Evolutionary conservation across 163 green algal species (phyloP), one percentile per base, ranked within the genome.

Genomic region (Scenedesmus sp.): DNA sequence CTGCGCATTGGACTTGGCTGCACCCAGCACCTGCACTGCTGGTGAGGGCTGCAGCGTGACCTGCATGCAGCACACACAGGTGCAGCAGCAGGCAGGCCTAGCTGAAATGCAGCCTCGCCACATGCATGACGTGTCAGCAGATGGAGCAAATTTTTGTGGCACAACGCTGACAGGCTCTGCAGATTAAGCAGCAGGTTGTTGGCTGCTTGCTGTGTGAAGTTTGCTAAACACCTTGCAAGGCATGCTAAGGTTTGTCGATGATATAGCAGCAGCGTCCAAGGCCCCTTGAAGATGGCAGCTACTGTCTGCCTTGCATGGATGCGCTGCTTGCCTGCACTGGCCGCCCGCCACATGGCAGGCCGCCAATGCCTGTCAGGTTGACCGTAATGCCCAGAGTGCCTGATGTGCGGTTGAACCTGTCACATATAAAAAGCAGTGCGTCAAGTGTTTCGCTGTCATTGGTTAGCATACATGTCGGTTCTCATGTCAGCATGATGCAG

Each of bases 341-440:
- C 12, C 83, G n/a, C 0, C 83, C 83, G 56, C 83, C 83, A 77
- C 83, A 88, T 13, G 83, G 83, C 56, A 88, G 83, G 9, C 83
- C 83, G 6, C 83, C 83, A 57, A 64, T 76, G 56, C 83, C 83
- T 23, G 66, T 66, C 64, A 88, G 83, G 20, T 20, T 77, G 9
- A 88, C 57, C 20, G 83, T 56, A 2, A 88, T 64, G 15, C 66
- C 56, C 10, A 88, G 52, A 3, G 83, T 88, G 23, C 83, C 83
- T 56, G 83, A 88, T 8, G 83, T 87, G 82, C 82, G 82, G 15
- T 87, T 87, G 82, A 70, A 87, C 82, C 82, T 87, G 82, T 12
- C 3, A n/a, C 23, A 62, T 13, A 82, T 13, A 82, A 12, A 82
- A 46, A 46, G 34, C 34, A 46, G 34, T 46, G 34, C 34, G 34